Evolutionary conservation across 257 asterid species (phyloP).

Genomic region (Cruciata laevipes): DNA sequence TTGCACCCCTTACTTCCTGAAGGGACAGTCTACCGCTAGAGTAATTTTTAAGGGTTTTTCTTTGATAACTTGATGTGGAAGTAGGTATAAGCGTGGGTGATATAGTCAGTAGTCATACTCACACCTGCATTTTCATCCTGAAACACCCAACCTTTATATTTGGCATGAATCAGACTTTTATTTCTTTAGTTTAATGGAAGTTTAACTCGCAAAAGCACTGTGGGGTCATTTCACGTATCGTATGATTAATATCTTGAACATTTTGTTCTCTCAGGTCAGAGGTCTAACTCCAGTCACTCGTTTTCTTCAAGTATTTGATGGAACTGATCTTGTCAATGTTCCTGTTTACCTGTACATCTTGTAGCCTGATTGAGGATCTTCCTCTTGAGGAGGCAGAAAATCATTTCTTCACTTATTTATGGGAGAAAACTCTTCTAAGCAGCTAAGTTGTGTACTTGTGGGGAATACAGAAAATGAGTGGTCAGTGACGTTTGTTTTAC

Average conservation of each 20-base stretch:
- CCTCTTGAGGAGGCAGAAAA: conserved; percentile 3
- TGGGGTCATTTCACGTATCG: no score
- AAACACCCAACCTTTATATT: not conserved
- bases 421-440: not conserved
- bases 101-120: not conserved
- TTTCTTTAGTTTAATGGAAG: no score
- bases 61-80: not conserved
- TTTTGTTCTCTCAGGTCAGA: conserved; percentile 13
- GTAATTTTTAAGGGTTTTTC: not conserved
- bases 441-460: not conserved
- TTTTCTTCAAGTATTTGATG: conserved; percentile 17
- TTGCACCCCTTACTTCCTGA: not conserved
- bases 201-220: no score
- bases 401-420: not conserved
- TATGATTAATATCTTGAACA: not conserved
- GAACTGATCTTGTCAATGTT: conserved; percentile 13
- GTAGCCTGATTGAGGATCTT: conserved; percentile 10
- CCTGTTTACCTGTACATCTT: conserved; percentile 1
- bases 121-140: not conserved
- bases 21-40: not conserved
- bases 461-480: conserved; percentile 4
- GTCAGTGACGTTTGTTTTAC: conserved; percentile 5
- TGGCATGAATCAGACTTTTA: not conserved
- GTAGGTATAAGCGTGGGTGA: not conserved
- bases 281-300: conserved; percentile 16